A percentile compares a stretch with the other conserved stretches of the same genome.
phyloP scores from a whole-genome alignment of 108 stramenopile species.

The Nitzschia inconspicua region DNA sequence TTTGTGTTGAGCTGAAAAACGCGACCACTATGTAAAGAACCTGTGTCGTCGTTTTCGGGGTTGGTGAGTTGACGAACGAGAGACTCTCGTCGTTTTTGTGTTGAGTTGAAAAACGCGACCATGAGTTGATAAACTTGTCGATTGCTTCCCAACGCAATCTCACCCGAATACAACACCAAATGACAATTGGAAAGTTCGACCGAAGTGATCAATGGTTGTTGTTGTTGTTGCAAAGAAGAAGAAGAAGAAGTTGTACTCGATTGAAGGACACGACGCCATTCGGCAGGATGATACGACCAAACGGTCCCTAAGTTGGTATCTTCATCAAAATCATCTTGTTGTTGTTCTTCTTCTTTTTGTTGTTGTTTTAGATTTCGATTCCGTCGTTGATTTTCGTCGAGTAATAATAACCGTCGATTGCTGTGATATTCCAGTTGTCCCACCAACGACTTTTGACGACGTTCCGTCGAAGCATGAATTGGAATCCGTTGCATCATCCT shows the following conservation, averaged over 20 bases:
- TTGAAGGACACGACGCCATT: too few species aligned
- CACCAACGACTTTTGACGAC: slow-evolving; percentile 17
- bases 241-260: too few species aligned
- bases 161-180: slow-evolving; percentile 43
- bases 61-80: too few species aligned
- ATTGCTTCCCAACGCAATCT: slow-evolving; percentile 63
- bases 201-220: slow-evolving; percentile 6
- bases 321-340: slow-evolving; percentile 1
- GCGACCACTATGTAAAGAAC: too few species aligned
- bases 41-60: too few species aligned
- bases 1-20: too few species aligned
- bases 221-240: too few species aligned
- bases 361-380: neutral
- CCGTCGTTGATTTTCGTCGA: neutral
- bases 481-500: slow-evolving; percentile 2
- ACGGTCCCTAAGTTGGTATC: too few species aligned
- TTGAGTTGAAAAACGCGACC: too few species aligned
- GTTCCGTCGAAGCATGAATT: slow-evolving; percentile 2
- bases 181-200: slow-evolving; percentile 49
- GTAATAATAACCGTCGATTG: slow-evolving; percentile 10
- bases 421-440: slow-evolving; percentile 40
- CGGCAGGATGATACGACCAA: too few species aligned
- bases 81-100: too few species aligned
- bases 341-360: neutral
- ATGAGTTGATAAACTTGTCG: too few species aligned